Conservation (phyloP, 352 stramenopile genomes). For the Peronospora belbahrii region DNA sequence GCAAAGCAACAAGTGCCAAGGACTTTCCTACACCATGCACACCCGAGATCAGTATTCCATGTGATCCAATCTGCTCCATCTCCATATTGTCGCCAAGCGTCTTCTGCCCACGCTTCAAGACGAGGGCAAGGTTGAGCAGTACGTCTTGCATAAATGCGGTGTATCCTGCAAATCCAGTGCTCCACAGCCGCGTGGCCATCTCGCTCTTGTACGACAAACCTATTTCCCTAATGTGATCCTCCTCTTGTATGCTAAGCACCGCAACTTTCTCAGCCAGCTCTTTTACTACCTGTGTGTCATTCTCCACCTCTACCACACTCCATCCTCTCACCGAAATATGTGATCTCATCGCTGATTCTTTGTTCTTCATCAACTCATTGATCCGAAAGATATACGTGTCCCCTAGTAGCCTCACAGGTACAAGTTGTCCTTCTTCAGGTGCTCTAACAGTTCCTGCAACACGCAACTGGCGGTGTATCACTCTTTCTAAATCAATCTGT, state of each 20-base stretch:
- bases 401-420: conserved; percentile 40
- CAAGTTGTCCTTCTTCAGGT: conserved; percentile 16
- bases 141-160: conserved; percentile 38
- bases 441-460: conserved; percentile 12
- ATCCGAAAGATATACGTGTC: conserved; percentile 49
- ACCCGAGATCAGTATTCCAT: conserved; percentile 36
- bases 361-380: conserved; percentile 4
- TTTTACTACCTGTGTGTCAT: neutral
- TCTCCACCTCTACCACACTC: conserved; percentile 1
- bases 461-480: conserved; percentile 31
- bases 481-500: conserved; percentile 28
- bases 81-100: conserved; percentile 23
- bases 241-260: conserved; percentile 13
- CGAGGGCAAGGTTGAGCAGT: conserved; percentile 48
- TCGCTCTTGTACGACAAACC: conserved; percentile 11
- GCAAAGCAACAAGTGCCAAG: conserved; percentile 27
- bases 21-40: conserved; percentile 68
- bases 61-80: conserved; percentile 44
- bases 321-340: conserved; percentile 16
- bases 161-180: conserved; percentile 46
- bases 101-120: conserved; percentile 21
- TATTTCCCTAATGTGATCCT: neutral
- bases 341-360: neutral
- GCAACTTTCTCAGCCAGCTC: conserved; percentile 16
- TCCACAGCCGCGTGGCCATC: conserved; percentile 25